Percentiles rank a stretch among this genome's conserved stretches.
These are phyloP conservation scores for Taphrina wiesneri DNA, from an alignment of 1,139 yeast species.

Conservation along the genomic window DNA sequence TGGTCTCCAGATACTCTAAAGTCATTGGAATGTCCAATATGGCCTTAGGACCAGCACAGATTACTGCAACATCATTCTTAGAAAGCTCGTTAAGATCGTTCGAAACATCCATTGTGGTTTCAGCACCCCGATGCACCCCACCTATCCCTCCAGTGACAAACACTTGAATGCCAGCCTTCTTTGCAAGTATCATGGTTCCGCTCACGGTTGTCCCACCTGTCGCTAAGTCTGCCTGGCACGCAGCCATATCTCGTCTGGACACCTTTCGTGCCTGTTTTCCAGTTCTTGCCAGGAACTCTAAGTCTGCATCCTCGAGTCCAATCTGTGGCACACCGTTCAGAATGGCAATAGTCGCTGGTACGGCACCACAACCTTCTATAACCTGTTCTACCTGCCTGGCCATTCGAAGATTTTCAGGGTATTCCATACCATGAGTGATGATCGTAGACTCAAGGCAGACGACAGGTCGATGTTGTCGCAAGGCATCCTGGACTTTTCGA, in stretches of 20 bases:
- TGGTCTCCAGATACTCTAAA: conserved; percentile 83
- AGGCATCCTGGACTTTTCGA: conserved; percentile 23
- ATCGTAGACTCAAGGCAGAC: conserved; percentile 68
- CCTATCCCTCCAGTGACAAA: conserved; percentile 95
- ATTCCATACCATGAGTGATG: conserved; percentile 87
- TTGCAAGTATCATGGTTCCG: conserved; percentile 80
- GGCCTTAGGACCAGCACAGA: conserved; percentile 89
- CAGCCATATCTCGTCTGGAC: conserved; percentile 78
- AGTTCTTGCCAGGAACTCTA: conserved; percentile 38
- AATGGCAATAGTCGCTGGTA: conserved; percentile 87
- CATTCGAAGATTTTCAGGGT: conserved; percentile 72
- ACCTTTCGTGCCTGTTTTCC: conserved; percentile 53
- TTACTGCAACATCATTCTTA: conserved; percentile 79
- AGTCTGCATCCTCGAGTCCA: conserved; percentile 53
- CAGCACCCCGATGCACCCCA: conserved; percentile 84
- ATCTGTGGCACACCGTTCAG: conserved; percentile 69
- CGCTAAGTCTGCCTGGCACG: conserved; percentile 60
- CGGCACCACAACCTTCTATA: conserved; percentile 63
- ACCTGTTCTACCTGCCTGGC: conserved; percentile 66
- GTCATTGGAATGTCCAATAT: conserved; percentile 79
- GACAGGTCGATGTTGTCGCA: conserved; percentile 22
- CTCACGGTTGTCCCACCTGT: conserved; percentile 91
- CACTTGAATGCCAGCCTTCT: conserved; percentile 72
- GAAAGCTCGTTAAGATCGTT: conserved; percentile 87
- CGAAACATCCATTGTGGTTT: conserved; percentile 72